Conservation (phyloP, 257 asterid genomes). For the Cordia subcordata region DNA sequence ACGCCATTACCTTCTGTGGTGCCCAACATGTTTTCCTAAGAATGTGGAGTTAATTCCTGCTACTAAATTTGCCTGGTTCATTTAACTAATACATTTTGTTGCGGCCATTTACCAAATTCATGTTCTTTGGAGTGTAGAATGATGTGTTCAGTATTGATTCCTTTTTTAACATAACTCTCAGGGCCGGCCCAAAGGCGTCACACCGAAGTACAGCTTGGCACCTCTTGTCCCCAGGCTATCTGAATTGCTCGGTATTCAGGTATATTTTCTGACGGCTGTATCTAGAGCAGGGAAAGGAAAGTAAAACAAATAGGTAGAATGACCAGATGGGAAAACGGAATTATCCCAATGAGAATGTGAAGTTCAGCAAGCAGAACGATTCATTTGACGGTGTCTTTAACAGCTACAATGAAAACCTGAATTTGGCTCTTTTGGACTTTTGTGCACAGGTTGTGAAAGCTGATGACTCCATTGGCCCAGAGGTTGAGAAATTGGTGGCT, state of each 20-base stretch:
- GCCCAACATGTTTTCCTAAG: too few species aligned
- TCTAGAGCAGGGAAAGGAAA: not conserved
- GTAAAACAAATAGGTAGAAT: not conserved
- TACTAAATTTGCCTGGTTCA: not conserved
- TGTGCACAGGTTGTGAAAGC: slow-evolving; percentile 67
- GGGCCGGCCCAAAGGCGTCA: slow-evolving; percentile 44
- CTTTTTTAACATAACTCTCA: slow-evolving; percentile 9
- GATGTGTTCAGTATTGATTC: not conserved
- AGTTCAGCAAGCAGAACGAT: not conserved
- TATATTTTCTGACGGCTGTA: slow-evolving; percentile 10
- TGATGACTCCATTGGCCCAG: slow-evolving; percentile 81
- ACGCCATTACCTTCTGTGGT: too few species aligned
- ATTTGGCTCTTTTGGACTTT: not conserved
- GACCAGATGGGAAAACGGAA: not conserved
- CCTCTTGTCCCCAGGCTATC: slow-evolving; percentile 62
- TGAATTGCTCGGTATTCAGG: slow-evolving; percentile 73
- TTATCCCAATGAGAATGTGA: not conserved
- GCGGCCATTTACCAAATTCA: not conserved
- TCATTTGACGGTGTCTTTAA: not conserved
- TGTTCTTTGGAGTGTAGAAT: not conserved
- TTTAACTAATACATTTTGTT: not conserved
- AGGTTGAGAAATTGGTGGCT: slow-evolving; percentile 74
- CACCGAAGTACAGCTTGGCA: slow-evolving; percentile 33
- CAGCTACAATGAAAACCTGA: too few species aligned
- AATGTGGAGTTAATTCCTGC: too few species aligned